Evolutionary conservation across 129 eudicot species (phyloP).

Genomic region (Oenanthe sinensis): DNA sequence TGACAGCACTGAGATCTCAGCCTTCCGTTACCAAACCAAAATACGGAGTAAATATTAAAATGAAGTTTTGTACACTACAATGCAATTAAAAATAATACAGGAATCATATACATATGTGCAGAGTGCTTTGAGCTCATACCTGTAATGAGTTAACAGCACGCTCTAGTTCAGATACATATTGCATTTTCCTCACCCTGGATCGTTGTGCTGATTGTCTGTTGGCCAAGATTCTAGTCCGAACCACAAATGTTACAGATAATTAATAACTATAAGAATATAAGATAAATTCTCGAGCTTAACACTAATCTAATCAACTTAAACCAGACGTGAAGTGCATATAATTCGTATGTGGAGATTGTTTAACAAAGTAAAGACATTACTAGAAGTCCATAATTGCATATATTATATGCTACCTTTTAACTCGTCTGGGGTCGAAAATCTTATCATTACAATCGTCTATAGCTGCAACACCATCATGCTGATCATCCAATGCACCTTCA

Average conservation of each 20-base stretch:
- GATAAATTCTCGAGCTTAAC: background rate
- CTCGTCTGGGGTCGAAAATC: slow-evolving; percentile 78
- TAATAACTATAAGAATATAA: background rate
- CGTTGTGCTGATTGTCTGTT: slow-evolving; percentile 96
- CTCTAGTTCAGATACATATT: slow-evolving; percentile 89
- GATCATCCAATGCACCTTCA: slow-evolving; percentile 43
- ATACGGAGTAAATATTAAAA: background rate
- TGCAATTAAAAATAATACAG: background rate
- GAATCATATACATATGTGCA: background rate
- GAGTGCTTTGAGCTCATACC: slow-evolving; percentile 25
- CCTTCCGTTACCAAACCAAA: slow-evolving; percentile 23
- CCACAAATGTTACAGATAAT: background rate
- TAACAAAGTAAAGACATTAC: background rate
- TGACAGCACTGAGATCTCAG: slow-evolving; percentile 80
- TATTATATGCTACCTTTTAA: slow-evolving; percentile 45
- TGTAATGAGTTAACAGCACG: slow-evolving; percentile 87
- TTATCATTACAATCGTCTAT: slow-evolving; percentile 38
- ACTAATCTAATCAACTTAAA: too few species aligned
- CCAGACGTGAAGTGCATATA: background rate
- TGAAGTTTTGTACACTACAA: background rate
- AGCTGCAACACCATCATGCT: slow-evolving; percentile 21
- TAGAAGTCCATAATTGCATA: background rate
- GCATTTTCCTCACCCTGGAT: slow-evolving; percentile 91
- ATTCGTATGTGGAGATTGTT: background rate
- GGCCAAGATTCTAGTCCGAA: slow-evolving; percentile 55